Evolutionary conservation across 257 asterid genomes (phyloP).

Genomic region (Anisodus tanguticus): DNA sequence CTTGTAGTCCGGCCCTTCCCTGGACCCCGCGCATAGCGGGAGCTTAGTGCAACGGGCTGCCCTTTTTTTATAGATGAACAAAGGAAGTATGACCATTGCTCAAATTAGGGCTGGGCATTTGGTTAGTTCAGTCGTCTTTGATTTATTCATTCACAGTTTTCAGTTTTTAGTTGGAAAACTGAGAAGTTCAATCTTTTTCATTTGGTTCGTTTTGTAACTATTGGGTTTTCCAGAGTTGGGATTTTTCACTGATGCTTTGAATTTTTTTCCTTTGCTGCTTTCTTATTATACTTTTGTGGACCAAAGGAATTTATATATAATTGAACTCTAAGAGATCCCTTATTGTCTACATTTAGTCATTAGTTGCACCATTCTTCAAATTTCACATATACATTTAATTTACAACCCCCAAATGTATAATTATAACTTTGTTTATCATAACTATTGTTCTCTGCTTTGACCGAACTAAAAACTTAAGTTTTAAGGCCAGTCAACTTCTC

Average conservation of each 20-base stretch:
- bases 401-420: background rate
- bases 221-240: background rate
- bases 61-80: background rate
- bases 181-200: background rate
- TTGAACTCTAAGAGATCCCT: constrained; percentile 20
- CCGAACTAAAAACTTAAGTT: background rate
- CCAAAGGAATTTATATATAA: background rate
- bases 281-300: background rate
- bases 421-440: background rate
- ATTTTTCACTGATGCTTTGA: background rate
- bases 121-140: background rate
- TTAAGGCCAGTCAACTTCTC: background rate
- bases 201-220: constrained; percentile 10
- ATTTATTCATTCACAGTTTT: background rate
- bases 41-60: no score
- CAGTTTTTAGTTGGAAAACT: constrained; percentile 9
- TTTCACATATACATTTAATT: background rate
- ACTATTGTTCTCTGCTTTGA: constrained; percentile 10
- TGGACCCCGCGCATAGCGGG: no score
- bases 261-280: background rate
- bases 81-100: constrained; percentile 23
- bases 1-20: no score
- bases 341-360: background rate
- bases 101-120: background rate
- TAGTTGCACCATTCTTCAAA: constrained; percentile 18